These are phyloP conservation scores for Podaxis sp. DNA, from an alignment of 768 basidiomycete species.

Conservation along the genomic window DNA sequence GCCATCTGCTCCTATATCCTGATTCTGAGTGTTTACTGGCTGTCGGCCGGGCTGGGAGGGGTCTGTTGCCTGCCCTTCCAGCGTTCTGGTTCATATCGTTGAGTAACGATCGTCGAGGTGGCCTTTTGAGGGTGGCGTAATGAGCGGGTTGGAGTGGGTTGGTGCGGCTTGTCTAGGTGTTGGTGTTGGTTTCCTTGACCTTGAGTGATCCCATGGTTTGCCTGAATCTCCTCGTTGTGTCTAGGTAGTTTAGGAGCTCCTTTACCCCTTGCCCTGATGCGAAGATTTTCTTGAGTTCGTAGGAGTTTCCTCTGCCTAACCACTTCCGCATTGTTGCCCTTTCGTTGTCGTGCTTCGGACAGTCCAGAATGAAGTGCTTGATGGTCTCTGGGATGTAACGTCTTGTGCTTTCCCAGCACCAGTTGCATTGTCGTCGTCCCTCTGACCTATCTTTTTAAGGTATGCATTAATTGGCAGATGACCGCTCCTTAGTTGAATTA, in stretches of 20 bases:
- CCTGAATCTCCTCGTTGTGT: not conserved
- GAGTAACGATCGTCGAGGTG: not conserved
- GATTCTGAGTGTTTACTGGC: not conserved
- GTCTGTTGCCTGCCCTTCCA: not conserved
- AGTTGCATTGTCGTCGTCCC: too few relatives aligned
- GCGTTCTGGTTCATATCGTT: not conserved
- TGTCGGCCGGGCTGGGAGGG: not conserved
- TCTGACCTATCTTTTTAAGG: too few relatives aligned
- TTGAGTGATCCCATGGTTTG: not conserved
- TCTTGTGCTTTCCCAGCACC: too few relatives aligned
- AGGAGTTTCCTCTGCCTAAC: not conserved
- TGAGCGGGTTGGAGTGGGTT: not conserved
- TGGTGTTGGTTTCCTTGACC: not conserved
- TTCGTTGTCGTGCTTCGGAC: not conserved
- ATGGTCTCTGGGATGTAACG: too few relatives aligned
- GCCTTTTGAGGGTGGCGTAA: not conserved
- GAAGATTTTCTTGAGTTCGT: not conserved
- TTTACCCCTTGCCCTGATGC: not conserved
- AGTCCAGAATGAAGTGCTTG: too few relatives aligned
- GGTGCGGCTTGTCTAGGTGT: not conserved
- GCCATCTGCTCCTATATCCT: not conserved
- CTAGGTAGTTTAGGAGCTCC: conserved; percentile 3
- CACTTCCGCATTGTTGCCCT: not conserved
- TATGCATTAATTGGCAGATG: too few relatives aligned
- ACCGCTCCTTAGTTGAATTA: too few relatives aligned